Conservation (phyloP, 768 basidiomycete species). For the Lactarius sanguifluus region DNA sequence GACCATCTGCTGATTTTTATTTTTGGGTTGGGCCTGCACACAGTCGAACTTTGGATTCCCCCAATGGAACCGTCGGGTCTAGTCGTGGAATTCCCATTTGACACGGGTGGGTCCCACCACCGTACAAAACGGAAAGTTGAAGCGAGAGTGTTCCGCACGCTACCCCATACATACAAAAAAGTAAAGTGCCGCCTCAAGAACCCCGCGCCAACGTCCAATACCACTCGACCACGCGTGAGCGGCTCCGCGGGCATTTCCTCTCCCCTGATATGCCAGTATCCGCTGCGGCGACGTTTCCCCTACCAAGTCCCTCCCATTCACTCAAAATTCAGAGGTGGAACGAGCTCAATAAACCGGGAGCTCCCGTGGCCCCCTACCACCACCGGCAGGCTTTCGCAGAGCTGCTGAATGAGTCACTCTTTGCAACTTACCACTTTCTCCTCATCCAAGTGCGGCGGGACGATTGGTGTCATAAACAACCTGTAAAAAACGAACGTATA, state of each 20-base stretch:
- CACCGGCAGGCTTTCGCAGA: conserved; percentile 58
- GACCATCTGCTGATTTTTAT: too few species aligned
- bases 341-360: neutral
- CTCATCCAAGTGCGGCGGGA: conserved; percentile 57
- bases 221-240: conserved; percentile 47
- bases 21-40: neutral
- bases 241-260: conserved; percentile 68
- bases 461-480: too few species aligned
- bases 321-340: neutral
- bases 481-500: conserved; percentile 48
- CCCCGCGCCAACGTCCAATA: conserved; percentile 56
- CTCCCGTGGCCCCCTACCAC: neutral
- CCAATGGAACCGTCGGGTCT: conserved; percentile 64
- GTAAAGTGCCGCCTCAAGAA: conserved; percentile 83
- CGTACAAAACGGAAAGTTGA: neutral
- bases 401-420: conserved; percentile 81
- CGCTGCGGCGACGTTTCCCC: neutral
- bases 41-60: conserved; percentile 61
- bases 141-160: neutral
- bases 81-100: conserved; percentile 36
- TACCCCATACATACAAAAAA: conserved; percentile 30
- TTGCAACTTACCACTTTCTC: conserved; percentile 79
- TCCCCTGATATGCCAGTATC: conserved; percentile 59
- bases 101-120: conserved; percentile 33
- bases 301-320: neutral